A percentile compares a stretch with the other conserved stretches of the same genome.
Evolutionary conservation across 352 stramenopile species (phyloP).

Genomic region (Pythium dissotocum): DNA sequence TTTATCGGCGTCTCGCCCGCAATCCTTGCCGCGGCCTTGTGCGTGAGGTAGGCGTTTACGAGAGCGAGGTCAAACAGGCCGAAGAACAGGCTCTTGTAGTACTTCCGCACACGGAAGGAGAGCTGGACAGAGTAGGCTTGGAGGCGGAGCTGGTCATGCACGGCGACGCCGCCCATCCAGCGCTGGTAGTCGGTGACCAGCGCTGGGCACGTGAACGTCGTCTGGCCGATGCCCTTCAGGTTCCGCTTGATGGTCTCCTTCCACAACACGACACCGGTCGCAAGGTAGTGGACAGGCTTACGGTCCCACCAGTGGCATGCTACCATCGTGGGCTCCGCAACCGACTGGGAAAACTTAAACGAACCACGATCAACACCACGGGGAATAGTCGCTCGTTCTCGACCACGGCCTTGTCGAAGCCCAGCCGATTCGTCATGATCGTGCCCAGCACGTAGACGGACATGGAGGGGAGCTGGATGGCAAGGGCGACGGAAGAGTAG

Average conservation of each 20-base stretch:
- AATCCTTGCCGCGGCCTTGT: background rate
- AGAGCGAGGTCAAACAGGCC: slow-evolving; percentile 30
- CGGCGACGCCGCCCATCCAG: slow-evolving; percentile 32
- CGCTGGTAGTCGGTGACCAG: slow-evolving; percentile 34
- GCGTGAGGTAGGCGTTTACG: slow-evolving; percentile 12
- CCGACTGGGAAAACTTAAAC: slow-evolving; percentile 22
- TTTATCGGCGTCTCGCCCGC: background rate
- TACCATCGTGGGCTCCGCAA: slow-evolving; percentile 19
- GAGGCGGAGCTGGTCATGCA: slow-evolving; percentile 31
- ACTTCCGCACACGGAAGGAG: slow-evolving; percentile 19
- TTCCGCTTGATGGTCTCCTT: slow-evolving; percentile 22
- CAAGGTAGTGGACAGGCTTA: slow-evolving; percentile 34
- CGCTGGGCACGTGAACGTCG: slow-evolving; percentile 21
- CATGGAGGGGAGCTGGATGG: slow-evolving; percentile 27
- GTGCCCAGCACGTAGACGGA: slow-evolving; percentile 31
- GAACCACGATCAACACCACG: slow-evolving; percentile 18
- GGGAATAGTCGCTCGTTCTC: slow-evolving; percentile 17
- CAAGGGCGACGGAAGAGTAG: slow-evolving; percentile 26
- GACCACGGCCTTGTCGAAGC: slow-evolving; percentile 11
- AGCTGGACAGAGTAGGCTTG: slow-evolving; percentile 27
- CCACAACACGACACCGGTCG: slow-evolving; percentile 15
- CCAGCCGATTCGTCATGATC: slow-evolving; percentile 24
- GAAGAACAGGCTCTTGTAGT: slow-evolving; percentile 20
- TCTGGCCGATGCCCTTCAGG: slow-evolving; percentile 15
- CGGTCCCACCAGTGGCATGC: slow-evolving; percentile 31